Evolutionary conservation across 345 rosid genomes (phyloP).

Genomic region (Angophora floribunda): DNA sequence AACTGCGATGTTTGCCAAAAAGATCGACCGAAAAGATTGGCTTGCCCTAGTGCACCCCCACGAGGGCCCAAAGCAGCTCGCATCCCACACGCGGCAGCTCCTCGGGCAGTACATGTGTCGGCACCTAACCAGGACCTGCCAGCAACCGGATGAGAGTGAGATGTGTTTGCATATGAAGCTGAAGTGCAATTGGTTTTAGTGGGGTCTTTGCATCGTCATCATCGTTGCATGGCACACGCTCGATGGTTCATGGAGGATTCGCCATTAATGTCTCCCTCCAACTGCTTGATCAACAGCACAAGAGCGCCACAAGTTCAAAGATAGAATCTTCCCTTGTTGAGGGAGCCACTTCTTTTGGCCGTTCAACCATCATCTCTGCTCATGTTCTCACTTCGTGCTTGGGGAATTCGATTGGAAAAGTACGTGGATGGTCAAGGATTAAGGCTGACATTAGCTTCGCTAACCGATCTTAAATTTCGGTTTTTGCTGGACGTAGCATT

Average conservation of each 20-base stretch:
- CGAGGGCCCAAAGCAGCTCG: not conserved
- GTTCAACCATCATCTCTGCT: not conserved
- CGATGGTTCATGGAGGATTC: not conserved
- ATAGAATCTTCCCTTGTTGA: not conserved
- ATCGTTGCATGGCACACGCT: not conserved
- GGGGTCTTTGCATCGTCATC: not conserved
- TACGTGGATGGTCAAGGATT: not conserved
- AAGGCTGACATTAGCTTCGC: not conserved
- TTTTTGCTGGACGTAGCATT: not conserved
- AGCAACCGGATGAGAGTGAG: not conserved
- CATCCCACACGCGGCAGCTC: not conserved
- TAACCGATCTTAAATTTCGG: not conserved
- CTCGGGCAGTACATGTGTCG: not conserved
- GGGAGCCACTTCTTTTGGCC: not conserved
- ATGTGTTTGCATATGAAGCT: not conserved
- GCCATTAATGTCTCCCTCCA: not conserved
- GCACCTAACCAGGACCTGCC: not conserved
- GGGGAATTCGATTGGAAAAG: not conserved
- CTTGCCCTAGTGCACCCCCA: not conserved
- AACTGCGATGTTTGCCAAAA: not conserved
- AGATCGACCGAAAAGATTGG: not conserved
- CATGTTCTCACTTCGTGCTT: not conserved
- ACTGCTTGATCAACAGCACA: not conserved
- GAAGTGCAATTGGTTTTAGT: not conserved
- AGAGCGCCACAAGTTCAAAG: not conserved